Evolutionary conservation across 2,329 filamentous ascomycete species (phyloP).

Genomic region (Aspergillus ibericus): DNA sequence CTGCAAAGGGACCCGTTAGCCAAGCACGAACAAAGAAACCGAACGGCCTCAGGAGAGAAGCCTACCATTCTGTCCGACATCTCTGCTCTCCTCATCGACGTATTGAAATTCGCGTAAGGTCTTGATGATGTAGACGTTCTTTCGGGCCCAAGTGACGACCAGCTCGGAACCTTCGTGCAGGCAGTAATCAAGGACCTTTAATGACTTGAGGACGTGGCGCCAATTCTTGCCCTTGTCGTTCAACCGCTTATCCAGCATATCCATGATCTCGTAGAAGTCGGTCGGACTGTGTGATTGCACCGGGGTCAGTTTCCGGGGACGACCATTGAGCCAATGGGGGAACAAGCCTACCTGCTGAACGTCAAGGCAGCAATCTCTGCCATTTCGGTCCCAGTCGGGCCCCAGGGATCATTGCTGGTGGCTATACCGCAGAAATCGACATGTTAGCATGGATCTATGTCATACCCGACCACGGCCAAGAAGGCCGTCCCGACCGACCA

Average conservation of each 20-base stretch:
- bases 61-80: constrained; percentile 95
- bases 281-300: constrained; percentile 64
- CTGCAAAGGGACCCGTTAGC: constrained; percentile 50
- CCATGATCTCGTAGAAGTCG: constrained; percentile 99
- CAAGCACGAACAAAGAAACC: not conserved
- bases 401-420: constrained; percentile 98
- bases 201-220: constrained; percentile 94
- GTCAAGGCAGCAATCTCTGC: constrained; percentile 97
- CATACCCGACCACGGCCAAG: not conserved
- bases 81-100: constrained; percentile 89
- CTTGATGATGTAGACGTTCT: constrained; percentile 99
- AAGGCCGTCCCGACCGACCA: not conserved
- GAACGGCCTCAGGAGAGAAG: constrained; percentile 10
- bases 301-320: not conserved
- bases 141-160: constrained; percentile 95
- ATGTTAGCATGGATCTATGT: constrained; percentile 8
- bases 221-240: constrained; percentile 99
- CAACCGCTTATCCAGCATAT: constrained; percentile 97
- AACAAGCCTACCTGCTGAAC: constrained; percentile 79
- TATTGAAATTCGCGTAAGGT: constrained; percentile 96
- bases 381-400: constrained; percentile 96
- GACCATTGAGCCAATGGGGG: not conserved
- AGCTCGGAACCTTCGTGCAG: constrained; percentile 95
- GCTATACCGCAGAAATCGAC: constrained; percentile 57
- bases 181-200: constrained; percentile 98